These are phyloP conservation scores for Aspergillus floridensis DNA, from an alignment of 2,329 filamentous ascomycete genomes.

Conservation along the genomic window DNA sequence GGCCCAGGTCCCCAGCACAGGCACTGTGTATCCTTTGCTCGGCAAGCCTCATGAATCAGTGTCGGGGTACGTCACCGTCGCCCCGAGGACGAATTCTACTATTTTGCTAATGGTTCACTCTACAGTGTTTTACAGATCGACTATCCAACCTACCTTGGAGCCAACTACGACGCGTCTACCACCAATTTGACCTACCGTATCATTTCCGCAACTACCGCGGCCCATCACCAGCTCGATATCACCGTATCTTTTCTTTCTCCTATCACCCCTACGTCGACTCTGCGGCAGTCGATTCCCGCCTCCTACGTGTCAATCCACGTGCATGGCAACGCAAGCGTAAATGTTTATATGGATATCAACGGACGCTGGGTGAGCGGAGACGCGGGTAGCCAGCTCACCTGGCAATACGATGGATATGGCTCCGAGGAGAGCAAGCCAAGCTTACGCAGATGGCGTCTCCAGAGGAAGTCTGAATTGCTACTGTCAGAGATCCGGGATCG, in stretches of 20 bases:
- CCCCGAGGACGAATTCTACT: too few relatives aligned
- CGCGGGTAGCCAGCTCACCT: conserved; percentile 65
- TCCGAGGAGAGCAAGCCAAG: conserved; percentile 38
- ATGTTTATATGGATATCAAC: conserved; percentile 65
- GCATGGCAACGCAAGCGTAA: conserved; percentile 62
- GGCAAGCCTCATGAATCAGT: conserved; percentile 66
- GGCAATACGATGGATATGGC: conserved; percentile 58
- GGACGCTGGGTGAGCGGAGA: conserved; percentile 82
- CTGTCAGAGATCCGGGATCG: conserved; percentile 72
- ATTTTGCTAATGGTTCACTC: background rate
- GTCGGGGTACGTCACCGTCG: conserved; percentile 36
- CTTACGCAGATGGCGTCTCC: conserved; percentile 46
- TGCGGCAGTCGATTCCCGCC: conserved; percentile 78
- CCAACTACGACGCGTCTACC: conserved; percentile 66
- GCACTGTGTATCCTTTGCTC: conserved; percentile 61
- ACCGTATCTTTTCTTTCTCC: conserved; percentile 69
- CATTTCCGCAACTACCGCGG: conserved; percentile 39
- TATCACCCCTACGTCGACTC: conserved; percentile 75
- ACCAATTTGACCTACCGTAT: conserved; percentile 67
- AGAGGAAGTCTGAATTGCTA: conserved; percentile 56
- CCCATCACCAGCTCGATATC: conserved; percentile 50
- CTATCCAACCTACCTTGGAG: conserved; percentile 58
- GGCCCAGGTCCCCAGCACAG: conserved; percentile 59
- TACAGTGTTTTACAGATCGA: conserved; percentile 54
- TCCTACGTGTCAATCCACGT: conserved; percentile 72